A percentile compares a stretch with the other conserved stretches of the same genome.
These are phyloP conservation scores for Malus hybrid DNA, from an alignment of 331 rosid species.

Conservation along the genomic window DNA sequence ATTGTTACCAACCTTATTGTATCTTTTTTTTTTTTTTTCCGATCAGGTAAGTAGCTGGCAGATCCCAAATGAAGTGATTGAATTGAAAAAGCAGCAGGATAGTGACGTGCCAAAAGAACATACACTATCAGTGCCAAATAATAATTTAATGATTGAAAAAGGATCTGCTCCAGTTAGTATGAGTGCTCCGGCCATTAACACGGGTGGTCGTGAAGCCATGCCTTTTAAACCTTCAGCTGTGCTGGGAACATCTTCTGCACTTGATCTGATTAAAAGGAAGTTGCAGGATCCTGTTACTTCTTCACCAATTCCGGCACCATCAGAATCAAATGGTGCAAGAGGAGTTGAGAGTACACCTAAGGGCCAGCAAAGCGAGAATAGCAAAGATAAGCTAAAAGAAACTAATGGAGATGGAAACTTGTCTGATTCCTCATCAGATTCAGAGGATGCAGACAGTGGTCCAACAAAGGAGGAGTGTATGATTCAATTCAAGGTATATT, in stretches of 20 bases:
- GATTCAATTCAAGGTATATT: slow-evolving; percentile 73
- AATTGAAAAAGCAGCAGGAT: slow-evolving; percentile 73
- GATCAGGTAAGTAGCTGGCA: slow-evolving; percentile 95
- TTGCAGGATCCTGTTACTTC: slow-evolving; percentile 83
- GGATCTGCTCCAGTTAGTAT: slow-evolving; percentile 58
- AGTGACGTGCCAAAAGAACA: slow-evolving; percentile 53
- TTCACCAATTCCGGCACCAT: slow-evolving; percentile 49
- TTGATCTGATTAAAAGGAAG: slow-evolving; percentile 90
- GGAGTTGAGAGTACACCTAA: slow-evolving; percentile 49
- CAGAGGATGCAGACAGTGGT: slow-evolving; percentile 82
- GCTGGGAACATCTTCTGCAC: slow-evolving; percentile 70
- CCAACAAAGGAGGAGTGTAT: slow-evolving; percentile 86
- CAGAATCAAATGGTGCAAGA: slow-evolving; percentile 73
- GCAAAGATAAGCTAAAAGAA: slow-evolving; percentile 74
- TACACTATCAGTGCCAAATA: slow-evolving; percentile 42
- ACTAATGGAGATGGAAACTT: slow-evolving; percentile 58
- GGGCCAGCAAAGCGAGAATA: slow-evolving; percentile 60
- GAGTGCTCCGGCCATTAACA: slow-evolving; percentile 84
- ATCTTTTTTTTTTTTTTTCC: neutral
- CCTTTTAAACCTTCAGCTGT: slow-evolving; percentile 41
- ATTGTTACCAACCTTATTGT: neutral
- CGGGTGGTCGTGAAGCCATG: slow-evolving; percentile 97
- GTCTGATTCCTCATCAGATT: slow-evolving; percentile 90
- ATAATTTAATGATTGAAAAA: slow-evolving; percentile 54
- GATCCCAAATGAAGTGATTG: slow-evolving; percentile 91